These are phyloP conservation scores for Cercospora nicotianae DNA, from an alignment of 2,329 filamentous ascomycete species.

Conservation along the genomic window DNA sequence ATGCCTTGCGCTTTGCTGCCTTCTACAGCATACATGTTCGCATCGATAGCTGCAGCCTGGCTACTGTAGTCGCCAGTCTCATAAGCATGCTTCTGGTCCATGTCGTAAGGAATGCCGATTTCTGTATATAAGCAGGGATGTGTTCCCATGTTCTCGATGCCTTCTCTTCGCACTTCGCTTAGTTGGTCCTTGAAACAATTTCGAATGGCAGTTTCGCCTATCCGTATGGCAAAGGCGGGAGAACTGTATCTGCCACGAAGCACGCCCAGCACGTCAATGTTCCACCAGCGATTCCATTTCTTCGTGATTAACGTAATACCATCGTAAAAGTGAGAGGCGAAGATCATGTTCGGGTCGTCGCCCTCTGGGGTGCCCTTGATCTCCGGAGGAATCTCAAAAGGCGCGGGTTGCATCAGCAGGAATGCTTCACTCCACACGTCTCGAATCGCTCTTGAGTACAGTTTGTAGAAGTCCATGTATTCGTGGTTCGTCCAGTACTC, in stretches of 20 bases:
- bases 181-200: constrained; percentile 92
- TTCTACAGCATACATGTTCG: constrained; percentile 91
- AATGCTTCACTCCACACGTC: constrained; percentile 75
- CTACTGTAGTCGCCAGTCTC: constrained; percentile 93
- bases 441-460: constrained; percentile 73
- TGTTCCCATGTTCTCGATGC: constrained; percentile 80
- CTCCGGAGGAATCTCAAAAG: constrained; percentile 83
- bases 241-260: constrained; percentile 84
- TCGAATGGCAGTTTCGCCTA: constrained; percentile 89
- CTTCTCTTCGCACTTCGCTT: constrained; percentile 78
- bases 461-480: constrained; percentile 82
- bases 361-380: constrained; percentile 79
- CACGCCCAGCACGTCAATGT: constrained; percentile 91
- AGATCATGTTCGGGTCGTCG: constrained; percentile 86
- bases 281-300: constrained; percentile 97
- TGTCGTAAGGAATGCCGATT: constrained; percentile 97
- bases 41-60: constrained; percentile 89
- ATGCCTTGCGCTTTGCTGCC: constrained; percentile 81
- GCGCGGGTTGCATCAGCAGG: constrained; percentile 87
- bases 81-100: constrained; percentile 96
- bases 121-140: constrained; percentile 90
- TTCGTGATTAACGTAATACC: constrained; percentile 96
- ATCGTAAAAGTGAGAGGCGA: constrained; percentile 95
- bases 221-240: constrained; percentile 86
- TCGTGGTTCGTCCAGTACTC: constrained; percentile 87